Evolutionary conservation across 1,284 basidiomycete genomes (phyloP), one percentile per base, ranked within the genome.

Genomic region (Heterobasidion annosum): DNA sequence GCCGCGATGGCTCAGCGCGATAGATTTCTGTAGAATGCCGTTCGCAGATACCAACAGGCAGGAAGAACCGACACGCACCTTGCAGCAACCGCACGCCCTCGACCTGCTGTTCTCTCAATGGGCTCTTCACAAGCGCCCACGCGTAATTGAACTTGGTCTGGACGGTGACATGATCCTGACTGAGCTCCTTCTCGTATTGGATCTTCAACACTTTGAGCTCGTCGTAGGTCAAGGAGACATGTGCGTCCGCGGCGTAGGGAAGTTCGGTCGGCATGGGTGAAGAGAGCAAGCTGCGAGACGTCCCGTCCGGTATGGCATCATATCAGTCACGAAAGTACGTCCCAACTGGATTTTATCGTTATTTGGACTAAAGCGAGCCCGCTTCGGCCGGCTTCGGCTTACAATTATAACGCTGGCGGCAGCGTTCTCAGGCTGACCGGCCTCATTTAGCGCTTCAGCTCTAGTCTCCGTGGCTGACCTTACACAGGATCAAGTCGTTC

Each of bases 101-200:
- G 0, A 88, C 90, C 65, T 97, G 93, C 63, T 96, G 79, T 35
- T 91, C 87, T 52, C 80, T 77, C 62, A 82, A 73, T 40, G 86
- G 85, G 60, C 90, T 92, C 78, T 97, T 97, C 54, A 97, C 91
- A 34, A 97, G 77, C 4, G 94, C 96, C 93, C 93, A 95, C 58
- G 95, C 90, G 70, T 91, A 96, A 75, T 99, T 99, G 77, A 99
- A 99, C 71, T 94, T 97, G 52, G 93, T 96, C 74, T 99, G 97
- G 2, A 90, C 83, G 2, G 93, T 93, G 55, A 97, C 82, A 69
- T 98, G 93, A 43, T 85, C 83, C 60, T 92, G 84, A 2, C 81
- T 73, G 33, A 85, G 75, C 68, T 98, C 94, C 68, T 86, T 91
- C 76, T 93, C 83, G 72, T 96, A 96, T 67, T 98, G 95, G 56